Evolutionary conservation across 2,329 filamentous ascomycete species (phyloP), one percentile per base, ranked within the genome.

Genomic region (Beauveria sp.): DNA sequence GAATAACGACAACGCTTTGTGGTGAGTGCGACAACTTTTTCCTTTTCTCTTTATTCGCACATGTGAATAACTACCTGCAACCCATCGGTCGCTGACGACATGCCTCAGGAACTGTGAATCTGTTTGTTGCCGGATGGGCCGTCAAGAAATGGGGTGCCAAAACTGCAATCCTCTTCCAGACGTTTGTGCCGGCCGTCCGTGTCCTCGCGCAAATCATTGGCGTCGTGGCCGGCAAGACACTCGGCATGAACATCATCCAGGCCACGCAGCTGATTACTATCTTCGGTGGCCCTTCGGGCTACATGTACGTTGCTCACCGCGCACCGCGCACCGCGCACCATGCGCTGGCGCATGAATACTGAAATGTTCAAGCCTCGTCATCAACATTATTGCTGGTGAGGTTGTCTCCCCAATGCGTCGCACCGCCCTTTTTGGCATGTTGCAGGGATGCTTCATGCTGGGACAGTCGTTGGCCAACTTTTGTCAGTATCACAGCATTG

Each of bases 331-430:
- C 10, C 14, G 10, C 14, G 34, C 26, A 20, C 18, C 16, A 30
- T 24, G 9, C 22, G 7, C 51, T n/a, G 18, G n/a, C 10, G 50
- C 9, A 3, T 38, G 4, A 30, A 18, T 28, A 42, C 64, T 66
- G 6, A 68, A 49, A 7, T 0, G 3, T 0, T 28, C 16, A 34
- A 9, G 76, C 9, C 78, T 90, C 4, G 81, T 87, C 1, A 76
- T 89, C 24, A 90, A 90, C 66, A 86, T 86, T 14, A 85, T 87
- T 50, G 85, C 87, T 1, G 82, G 86, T 1, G 87, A 90, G 68
- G 75, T 88, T 2, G 83, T 88, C 0, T 77, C 81, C 45, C 81
- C 86, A 0, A 74, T 79, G 22, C 76, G 82, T 59, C 77, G 87
- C 3, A 91, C 88, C 0, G 83, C 79, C 0, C 81, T 86, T 0